Conservation (phyloP, 345 rosid species). For the Eucalyptus guilfoylei region DNA sequence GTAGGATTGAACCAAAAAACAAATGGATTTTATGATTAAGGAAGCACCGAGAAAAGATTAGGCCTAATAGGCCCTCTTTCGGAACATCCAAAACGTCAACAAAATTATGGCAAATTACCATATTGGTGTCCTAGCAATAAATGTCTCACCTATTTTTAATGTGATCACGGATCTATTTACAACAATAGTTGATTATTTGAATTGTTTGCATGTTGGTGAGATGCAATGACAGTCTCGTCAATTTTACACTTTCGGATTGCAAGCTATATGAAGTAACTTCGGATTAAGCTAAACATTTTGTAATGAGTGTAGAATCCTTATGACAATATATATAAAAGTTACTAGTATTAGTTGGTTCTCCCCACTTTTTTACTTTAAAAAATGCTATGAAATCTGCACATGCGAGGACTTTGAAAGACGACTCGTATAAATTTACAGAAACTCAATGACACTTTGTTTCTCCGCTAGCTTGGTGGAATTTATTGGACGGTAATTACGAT, state of each 20-base stretch:
- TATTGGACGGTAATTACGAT: not conserved
- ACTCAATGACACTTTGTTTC: not conserved
- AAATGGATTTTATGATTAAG: not conserved
- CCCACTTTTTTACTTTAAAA: not conserved
- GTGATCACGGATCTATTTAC: not conserved
- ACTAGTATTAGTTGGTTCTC: fast-evolving
- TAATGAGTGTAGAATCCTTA: fast-evolving
- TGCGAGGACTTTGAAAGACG: fast-evolving
- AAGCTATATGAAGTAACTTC: fast-evolving
- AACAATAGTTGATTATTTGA: not conserved
- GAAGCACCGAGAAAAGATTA: not conserved
- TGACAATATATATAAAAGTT: not conserved
- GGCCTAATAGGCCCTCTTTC: fast-evolving
- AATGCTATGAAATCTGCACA: not conserved
- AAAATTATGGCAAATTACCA: not conserved
- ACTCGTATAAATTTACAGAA: not conserved
- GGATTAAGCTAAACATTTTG: fast-evolving
- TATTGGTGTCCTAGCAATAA: not conserved
- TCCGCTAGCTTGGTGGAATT: not conserved
- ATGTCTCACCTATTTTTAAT: not conserved
- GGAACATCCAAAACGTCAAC: not conserved
- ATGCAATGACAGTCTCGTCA: not conserved
- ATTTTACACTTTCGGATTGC: fast-evolving
- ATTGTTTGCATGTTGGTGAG: not conserved
- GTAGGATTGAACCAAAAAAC: not conserved